Evolutionary conservation across 2,329 filamentous ascomycete species (phyloP), one percentile per base, ranked within the genome.

Genomic region (Sporothrix protearum): DNA sequence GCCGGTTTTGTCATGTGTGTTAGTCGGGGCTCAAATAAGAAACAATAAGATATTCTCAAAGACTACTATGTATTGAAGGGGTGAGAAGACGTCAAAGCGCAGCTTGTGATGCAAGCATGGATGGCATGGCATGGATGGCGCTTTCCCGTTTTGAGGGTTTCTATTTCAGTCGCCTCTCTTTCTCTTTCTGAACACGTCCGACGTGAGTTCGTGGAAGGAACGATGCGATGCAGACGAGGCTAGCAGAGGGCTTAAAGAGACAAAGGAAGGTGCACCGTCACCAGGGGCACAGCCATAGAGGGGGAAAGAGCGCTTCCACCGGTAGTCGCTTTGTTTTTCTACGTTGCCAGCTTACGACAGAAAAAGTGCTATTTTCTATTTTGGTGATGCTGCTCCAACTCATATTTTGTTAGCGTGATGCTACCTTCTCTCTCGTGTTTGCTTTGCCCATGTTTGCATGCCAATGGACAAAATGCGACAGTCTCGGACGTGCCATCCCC

Each of bases 291-390:
- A 55, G 64, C 47, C 19, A 36, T 36, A 45, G 59, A 16, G 8
- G 42, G 39, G 14, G 4, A 47, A 47, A 45, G n/a, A 45, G 8
- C 25, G 25, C 42, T 12, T 22, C 47, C 12, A 28, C 3, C 47
- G 45, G 64, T 47, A 68, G 30, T 68, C 47, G 47, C 45, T 53
- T 36, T 39, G 25, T 66, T 66, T 42, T 64, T 64, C 64, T 30
- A 25, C 47, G 47, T 36, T 39, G 30, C 8, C 47, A 36, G 64
- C 64, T 68, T 53, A 68, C 63, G 25, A 66, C 28, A 25, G 16
- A 49, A 33, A 10, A 36, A 51, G 45, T n/a, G n/a, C n/a, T n/a
- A n/a, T n/a, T n/a, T n/a, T n/a, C 64, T 66, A 66, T 49, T 66
- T 66, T 66, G 64, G 64, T 39, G 64, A 68, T 64, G 8, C 9